Evolutionary conservation across 331 rosid species (phyloP), one percentile per base, ranked within the genome.

Genomic region (Quercus phellos): DNA sequence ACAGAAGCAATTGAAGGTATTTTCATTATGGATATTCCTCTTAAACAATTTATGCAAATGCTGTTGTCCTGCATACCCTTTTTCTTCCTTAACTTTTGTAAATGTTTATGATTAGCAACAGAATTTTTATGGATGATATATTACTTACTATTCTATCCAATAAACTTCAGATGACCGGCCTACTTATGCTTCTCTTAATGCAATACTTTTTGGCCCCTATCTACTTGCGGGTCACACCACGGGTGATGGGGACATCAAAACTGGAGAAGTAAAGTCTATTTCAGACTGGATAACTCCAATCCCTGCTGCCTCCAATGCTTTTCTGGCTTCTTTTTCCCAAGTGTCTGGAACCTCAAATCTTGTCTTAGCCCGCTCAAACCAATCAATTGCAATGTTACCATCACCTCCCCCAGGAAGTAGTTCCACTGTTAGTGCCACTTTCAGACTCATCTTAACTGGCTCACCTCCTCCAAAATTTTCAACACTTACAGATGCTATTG

Each of bases 151-250:
- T 14, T 75, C 70, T 81, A 30, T 74, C 55, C 68, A 70, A 59
- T 58, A n/a, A 64, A 82, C 83, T 81, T 78, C 97, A 94, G 98
- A 94, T 82, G 97, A 90, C 60, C 86, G 98, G 69, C 74, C 90
- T 16, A 84, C 86, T 77, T 88, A 72, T 73, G 81, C 88, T 71
- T 84, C 93, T 12, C 13, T 91, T 73, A 86, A 91, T 61, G 98
- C 96, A n/a, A 91, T 92, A 80, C 90, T 92, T 2, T 92, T 80
- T 55, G 99, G 99, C 19, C 97, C 97, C 0, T 86, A 85, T 84
- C 91, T 94, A 61, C 97, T 92, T 7, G 94, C 88, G 0, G 97
- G 90, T 34, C 90, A 92, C 74, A 87, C 91, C 16, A 64, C 24
- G 4, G 78, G 81, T 22, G 88, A 88, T 35, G 81, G 88, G 95